Conservation (phyloP, 202 grass and related monocot genomes). For the Carex arenaria region DNA sequence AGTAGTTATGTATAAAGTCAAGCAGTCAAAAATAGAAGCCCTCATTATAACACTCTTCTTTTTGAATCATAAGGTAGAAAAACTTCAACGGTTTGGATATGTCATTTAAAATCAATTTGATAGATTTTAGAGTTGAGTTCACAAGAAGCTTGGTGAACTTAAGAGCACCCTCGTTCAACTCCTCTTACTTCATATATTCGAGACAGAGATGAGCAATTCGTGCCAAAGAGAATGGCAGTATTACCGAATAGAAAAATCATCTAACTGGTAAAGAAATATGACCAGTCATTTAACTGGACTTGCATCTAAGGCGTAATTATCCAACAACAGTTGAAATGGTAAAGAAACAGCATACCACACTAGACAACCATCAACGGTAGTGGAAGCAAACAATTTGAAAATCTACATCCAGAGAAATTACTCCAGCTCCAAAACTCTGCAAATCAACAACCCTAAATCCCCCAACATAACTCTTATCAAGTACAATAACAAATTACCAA, state of each 20-base stretch:
- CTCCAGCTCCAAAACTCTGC: not conserved
- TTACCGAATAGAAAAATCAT: not conserved
- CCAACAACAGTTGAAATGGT: not conserved
- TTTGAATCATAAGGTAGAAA: too few species aligned
- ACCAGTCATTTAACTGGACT: not conserved
- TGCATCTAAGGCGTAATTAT: not conserved
- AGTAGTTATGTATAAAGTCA: too few species aligned
- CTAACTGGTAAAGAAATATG: not conserved
- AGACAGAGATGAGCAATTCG: not conserved
- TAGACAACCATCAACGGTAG: not conserved
- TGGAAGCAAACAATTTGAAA: not conserved
- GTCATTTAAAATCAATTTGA: too few species aligned
- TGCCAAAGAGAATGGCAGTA: not conserved
- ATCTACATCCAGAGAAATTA: not conserved
- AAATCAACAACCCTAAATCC: not conserved
- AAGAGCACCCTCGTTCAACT: too few species aligned
- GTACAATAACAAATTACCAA: conserved; percentile 3
- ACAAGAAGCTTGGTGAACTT: too few species aligned
- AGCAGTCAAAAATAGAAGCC: too few species aligned
- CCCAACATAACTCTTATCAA: not conserved
- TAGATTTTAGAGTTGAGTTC: too few species aligned
- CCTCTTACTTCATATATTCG: not conserved
- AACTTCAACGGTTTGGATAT: too few species aligned
- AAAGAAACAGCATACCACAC: not conserved
- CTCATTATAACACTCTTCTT: too few species aligned